These are phyloP conservation scores for Verticillium klebahnii DNA, from an alignment of 2,329 filamentous ascomycete species.

Conservation along the genomic window DNA sequence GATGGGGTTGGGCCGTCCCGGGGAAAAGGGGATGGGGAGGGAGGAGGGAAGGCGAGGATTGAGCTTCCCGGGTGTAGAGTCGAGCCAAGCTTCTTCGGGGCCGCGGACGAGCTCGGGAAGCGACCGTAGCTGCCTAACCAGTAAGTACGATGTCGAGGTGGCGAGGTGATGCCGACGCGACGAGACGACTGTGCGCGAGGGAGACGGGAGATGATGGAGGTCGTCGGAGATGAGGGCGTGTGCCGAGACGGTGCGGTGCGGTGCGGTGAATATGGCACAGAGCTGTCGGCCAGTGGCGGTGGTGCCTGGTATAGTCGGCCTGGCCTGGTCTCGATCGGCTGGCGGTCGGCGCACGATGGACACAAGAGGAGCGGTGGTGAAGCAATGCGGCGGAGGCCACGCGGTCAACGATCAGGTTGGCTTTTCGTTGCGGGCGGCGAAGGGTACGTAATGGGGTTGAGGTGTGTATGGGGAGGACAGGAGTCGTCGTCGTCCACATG, in stretches of 20 bases:
- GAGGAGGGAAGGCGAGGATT: background rate
- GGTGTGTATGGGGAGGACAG: background rate
- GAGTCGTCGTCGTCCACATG: background rate
- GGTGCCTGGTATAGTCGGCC: background rate
- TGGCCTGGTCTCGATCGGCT: background rate
- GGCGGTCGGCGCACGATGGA: background rate
- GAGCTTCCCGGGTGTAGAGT: background rate
- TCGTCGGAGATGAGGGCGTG: background rate
- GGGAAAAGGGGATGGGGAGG: background rate
- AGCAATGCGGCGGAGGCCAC: background rate
- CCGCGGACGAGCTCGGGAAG: background rate
- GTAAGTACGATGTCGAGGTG: background rate
- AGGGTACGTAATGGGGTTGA: background rate
- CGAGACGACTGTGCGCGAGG: background rate
- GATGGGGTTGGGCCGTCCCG: background rate
- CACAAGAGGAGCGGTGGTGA: background rate
- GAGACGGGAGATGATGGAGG: background rate
- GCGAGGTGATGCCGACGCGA: background rate
- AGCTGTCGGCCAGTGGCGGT: background rate
- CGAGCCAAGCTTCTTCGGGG: background rate
- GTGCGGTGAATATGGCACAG: background rate
- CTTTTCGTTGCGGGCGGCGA: background rate
- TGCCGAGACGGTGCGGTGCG: background rate
- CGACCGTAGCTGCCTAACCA: background rate
- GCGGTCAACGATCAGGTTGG: background rate